These are phyloP conservation scores for Euphrasia arctica DNA, from an alignment of 305 asterid species.

Conservation along the genomic window DNA sequence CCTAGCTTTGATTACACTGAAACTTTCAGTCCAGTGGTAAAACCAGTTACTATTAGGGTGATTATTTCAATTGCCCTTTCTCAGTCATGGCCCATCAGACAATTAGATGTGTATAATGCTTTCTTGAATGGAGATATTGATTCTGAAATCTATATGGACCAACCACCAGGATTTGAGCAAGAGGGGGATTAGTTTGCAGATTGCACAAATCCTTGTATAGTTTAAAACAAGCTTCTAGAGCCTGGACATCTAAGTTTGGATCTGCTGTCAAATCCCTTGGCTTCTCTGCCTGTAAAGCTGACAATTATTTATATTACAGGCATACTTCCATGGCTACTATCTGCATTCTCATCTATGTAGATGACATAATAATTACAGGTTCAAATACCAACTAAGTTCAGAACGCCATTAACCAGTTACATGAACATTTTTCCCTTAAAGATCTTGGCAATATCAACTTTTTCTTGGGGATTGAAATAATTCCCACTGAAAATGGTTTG, in stretches of 20 bases:
- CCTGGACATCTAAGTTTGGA: neutral
- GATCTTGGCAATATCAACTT: no score
- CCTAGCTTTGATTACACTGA: neutral
- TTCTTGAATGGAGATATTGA: neutral
- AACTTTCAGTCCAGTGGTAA: neutral
- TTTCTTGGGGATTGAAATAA: no score
- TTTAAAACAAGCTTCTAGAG: neutral
- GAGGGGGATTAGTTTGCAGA: neutral
- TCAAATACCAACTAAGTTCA: no score
- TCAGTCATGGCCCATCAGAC: neutral
- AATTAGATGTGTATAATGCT: neutral
- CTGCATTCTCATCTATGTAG: no score
- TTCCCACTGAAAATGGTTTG: no score
- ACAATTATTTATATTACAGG: no score
- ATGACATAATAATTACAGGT: no score
- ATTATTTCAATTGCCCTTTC: neutral
- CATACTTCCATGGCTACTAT: no score
- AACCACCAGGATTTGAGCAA: neutral
- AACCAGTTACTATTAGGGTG: neutral
- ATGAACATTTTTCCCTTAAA: no score
- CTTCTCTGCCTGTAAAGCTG: no score
- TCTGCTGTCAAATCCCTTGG: neutral
- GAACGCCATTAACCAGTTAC: no score
- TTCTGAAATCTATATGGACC: neutral
- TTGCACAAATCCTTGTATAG: neutral